A percentile compares a stretch with the other conserved stretches of the same genome.
These are phyloP conservation scores for Fusarium buharicum DNA, from an alignment of 2,329 filamentous ascomycete genomes.

Conservation along the genomic window DNA sequence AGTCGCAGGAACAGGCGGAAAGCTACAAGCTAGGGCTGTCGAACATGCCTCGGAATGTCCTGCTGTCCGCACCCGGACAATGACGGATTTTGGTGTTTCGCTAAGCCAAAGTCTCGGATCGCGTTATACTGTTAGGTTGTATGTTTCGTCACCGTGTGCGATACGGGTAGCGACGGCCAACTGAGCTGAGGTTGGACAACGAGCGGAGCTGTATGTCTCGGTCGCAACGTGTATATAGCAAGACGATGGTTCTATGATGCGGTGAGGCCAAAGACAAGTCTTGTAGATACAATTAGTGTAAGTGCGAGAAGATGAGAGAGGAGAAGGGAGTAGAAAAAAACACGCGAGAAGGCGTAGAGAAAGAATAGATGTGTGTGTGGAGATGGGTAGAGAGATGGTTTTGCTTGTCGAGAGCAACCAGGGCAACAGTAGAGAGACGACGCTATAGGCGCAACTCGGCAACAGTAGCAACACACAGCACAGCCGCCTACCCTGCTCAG, in stretches of 20 bases:
- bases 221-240: constrained; percentile 37
- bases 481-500: constrained; percentile 42
- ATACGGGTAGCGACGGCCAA: constrained; percentile 39
- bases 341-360: constrained; percentile 27
- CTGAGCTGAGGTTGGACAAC: constrained; percentile 41
- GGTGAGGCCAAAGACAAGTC: constrained; percentile 33
- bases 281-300: constrained; percentile 27
- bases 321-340: constrained; percentile 12
- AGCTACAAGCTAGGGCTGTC: constrained; percentile 50
- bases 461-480: constrained; percentile 6
- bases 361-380: constrained; percentile 29
- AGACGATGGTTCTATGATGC: constrained; percentile 34
- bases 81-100: constrained; percentile 32
- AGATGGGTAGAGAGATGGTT: constrained; percentile 41
- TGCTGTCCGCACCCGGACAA: constrained; percentile 49
- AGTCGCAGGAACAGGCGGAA: constrained; percentile 45
- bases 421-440: constrained; percentile 25
- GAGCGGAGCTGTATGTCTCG: constrained; percentile 47
- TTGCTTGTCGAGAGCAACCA: constrained; percentile 39
- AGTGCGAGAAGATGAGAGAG: constrained; percentile 21
- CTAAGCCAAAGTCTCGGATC: constrained; percentile 35
- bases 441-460: constrained; percentile 40
- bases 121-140: constrained; percentile 15
- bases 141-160: constrained; percentile 31
- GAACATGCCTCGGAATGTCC: constrained; percentile 53